Conservation (phyloP, 768 basidiomycete genomes). For the Naganishia onofrii region DNA sequence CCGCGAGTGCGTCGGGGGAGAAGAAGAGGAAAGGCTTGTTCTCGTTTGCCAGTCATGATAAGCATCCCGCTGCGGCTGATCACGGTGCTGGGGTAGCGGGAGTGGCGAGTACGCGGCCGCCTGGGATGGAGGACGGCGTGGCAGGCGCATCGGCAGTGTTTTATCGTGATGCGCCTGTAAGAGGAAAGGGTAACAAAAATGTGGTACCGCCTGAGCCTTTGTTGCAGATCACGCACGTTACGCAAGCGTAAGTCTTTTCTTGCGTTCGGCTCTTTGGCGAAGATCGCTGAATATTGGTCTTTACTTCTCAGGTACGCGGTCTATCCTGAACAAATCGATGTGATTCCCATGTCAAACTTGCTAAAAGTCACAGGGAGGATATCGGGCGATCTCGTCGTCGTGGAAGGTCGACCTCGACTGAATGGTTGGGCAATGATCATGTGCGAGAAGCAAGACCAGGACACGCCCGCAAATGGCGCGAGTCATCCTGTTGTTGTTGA, state of each 20-base stretch:
- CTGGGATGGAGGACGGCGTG: constrained; percentile 10
- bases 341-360: constrained; percentile 82
- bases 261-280: not conserved
- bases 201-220: constrained; percentile 54
- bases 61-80: constrained; percentile 29
- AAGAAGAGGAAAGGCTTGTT: constrained; percentile 62
- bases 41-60: constrained; percentile 41
- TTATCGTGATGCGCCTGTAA: constrained; percentile 52
- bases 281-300: not conserved
- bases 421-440: constrained; percentile 81
- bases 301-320: constrained; percentile 62
- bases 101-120: constrained; percentile 26
- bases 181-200: constrained; percentile 66
- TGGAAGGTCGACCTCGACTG: constrained; percentile 63
- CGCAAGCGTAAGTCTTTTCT: constrained; percentile 64
- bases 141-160: constrained; percentile 24
- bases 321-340: constrained; percentile 89
- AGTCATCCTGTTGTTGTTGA: constrained; percentile 68
- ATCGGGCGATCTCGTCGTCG: constrained; percentile 68
- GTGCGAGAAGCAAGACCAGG: constrained; percentile 62
- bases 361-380: constrained; percentile 87
- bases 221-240: constrained; percentile 66
- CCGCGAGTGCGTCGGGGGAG: not conserved
- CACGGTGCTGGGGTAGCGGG: constrained; percentile 18
- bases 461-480: constrained; percentile 30